Base-by-base conservation (phyloP, 176 grass and related monocot species). In the Paspalum vaginatum region DNA sequence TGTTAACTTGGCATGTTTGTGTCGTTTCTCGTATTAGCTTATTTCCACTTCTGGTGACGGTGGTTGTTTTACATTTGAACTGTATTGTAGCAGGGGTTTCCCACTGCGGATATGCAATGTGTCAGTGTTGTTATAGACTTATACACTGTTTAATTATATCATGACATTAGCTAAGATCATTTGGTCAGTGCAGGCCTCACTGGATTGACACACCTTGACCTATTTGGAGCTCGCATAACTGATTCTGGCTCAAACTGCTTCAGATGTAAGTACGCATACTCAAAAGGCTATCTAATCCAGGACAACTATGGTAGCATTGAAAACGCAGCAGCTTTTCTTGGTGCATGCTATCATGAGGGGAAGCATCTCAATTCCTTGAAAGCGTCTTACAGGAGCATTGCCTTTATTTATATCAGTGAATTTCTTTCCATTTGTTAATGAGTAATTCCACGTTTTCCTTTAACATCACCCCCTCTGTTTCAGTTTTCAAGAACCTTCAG, bases 211-310 rank as follows among this genome's bases (percentile, higher is more conserved):
- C 90, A 96, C 85, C 91, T 99, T 51, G 97, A 99, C 84, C 87
- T 99, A 12, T 99, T 99, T 78, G 97, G 92, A 79, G 93, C 97
- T 88, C 91, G 65, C 4, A 87, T 99, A 81, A 96, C 91, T 68
- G 97, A 99, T 82, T 64, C 84, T 67, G 97, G 93, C 18, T 91
- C 88, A 24, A 93, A 80, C 79, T 96, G 72, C 85, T 86, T 99
- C 42, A 90, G 81, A 85, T 76, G 96, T 99, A 86, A 83, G 97
- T 83, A 41, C 47, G 39, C 62, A 58, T 14, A 48, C 17, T 57
- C 40, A 88, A 60, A 78, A 78, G 17, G 50, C 6, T 20, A 24
- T 58, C 42, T 9, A 13, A 46, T 47, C 45, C 45, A 11, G 11
- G 27, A 15, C 9, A 48, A 16, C 15, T 50, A 47, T 61, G 37